Base-by-base conservation (phyloP, 2,329 filamentous ascomycete genomes). In the Cladosporium colombiae region DNA sequence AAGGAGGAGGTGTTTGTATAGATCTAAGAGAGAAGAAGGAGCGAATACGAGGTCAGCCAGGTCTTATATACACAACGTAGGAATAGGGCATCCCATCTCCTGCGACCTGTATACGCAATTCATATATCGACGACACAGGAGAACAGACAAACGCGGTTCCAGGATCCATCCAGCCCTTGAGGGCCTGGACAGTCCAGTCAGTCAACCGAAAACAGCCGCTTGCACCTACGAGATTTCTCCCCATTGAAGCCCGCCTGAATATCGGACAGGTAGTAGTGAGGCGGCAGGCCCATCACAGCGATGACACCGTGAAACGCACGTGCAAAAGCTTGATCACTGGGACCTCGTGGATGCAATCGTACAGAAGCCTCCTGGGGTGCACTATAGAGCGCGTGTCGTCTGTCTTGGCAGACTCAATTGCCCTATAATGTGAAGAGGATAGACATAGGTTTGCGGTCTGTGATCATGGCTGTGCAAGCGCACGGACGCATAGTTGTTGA, bases 381-480 rank as follows among this genome's bases (percentile, higher is more conserved):
- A 46, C n/a, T 46, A 46, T 46, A 31, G 52, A 55, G 52, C 27
- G 52, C 52, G 52, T 55, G 18, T 33, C 52, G 25, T 4, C 14
- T 11, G 18, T 27, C 55, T 57, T 57, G 55, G 55, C 55, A 57
- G 13, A 23, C 2, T 18, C n/a, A 18, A 31, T 23, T 55, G 52
- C 52, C 27, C 27, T 55, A 33, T 55, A 33, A 13, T 21, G 52
- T 21, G 27, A 33, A 55, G 52, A 53, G 27, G 27, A 33, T 33
- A 21, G 29, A 55, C n/a, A 6, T n/a, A 55, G 52, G 16, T 33
- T 10, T 21, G 27, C 7, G 29, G 60, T 62, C 60, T 62, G 60
- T 55, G 60, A 62, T 40, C 13, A 53, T 53, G 60, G 60, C 60
- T 62, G 60, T 62, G 60, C 60, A 62, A 62, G 46, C 31, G 46